Conservation (phyloP, 1,284 basidiomycete genomes). For the Anthracocystis panici-leucophaei region DNA sequence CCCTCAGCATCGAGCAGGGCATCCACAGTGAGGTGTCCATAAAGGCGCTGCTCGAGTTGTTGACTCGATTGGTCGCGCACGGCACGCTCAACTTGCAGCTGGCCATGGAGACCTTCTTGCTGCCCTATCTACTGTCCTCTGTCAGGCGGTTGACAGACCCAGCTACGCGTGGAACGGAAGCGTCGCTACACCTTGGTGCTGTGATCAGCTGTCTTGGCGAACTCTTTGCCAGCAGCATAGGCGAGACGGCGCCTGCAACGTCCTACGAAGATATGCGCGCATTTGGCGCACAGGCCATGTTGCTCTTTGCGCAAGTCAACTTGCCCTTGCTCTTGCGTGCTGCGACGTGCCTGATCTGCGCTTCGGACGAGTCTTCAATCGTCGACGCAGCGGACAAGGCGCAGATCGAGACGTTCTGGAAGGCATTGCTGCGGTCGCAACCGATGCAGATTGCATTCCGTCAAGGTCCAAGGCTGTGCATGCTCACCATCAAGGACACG, state of each 20-base stretch:
- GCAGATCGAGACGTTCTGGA: constrained; percentile 28
- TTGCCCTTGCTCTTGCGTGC: constrained; percentile 25
- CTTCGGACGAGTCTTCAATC: constrained; percentile 21
- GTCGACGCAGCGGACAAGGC: constrained; percentile 17
- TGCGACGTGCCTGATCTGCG: constrained; percentile 29
- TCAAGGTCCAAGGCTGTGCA: constrained; percentile 26
- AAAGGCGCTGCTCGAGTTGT: constrained; percentile 21
- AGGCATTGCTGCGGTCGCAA: constrained; percentile 29
- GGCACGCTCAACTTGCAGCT: constrained; percentile 50
- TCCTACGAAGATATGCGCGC: constrained; percentile 32
- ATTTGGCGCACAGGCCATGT: constrained; percentile 33
- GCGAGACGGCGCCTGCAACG: neutral
- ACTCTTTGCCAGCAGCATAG: constrained; percentile 32
- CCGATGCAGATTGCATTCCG: constrained; percentile 44
- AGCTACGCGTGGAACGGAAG: constrained; percentile 21
- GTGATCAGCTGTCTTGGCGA: constrained; percentile 17
- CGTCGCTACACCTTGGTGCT: constrained; percentile 18
- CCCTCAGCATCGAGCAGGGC: constrained; percentile 22
- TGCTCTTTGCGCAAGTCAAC: constrained; percentile 38
- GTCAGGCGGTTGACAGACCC: constrained; percentile 41
- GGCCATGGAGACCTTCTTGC: constrained; percentile 34
- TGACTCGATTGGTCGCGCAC: constrained; percentile 32
- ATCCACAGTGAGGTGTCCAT: constrained; percentile 10
- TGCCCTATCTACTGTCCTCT: constrained; percentile 25
- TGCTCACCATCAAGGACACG: constrained; percentile 36